A percentile compares a stretch with the other conserved stretches of the same genome.
Evolutionary conservation across 2,329 filamentous ascomycete species (phyloP).

Genomic region (Hymenoscyphus fructigenus): DNA sequence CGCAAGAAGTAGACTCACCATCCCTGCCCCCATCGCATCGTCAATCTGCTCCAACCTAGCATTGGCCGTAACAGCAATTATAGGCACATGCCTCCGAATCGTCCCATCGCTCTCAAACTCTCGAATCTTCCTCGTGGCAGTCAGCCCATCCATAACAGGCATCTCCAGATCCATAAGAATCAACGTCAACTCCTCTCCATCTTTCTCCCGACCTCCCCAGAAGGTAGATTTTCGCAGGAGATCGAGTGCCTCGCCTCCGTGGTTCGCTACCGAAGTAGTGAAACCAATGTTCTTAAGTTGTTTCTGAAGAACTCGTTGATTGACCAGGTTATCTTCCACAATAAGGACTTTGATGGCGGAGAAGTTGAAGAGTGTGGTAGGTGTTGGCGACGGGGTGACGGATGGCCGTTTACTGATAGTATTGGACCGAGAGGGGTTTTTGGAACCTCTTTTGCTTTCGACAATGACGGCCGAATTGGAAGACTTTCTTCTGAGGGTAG

Average conservation of each 20-base stretch:
- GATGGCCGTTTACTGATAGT: constrained; percentile 9
- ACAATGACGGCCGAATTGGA: constrained; percentile 24
- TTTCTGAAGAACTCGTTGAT: constrained; percentile 62
- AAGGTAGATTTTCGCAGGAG: constrained; percentile 55
- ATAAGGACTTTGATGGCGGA: constrained; percentile 53
- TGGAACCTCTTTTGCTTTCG: constrained; percentile 26
- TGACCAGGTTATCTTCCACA: constrained; percentile 68
- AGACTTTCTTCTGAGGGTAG: constrained; percentile 23
- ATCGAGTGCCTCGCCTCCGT: constrained; percentile 62
- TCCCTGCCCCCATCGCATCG: constrained; percentile 69
- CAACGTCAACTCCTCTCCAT: constrained; percentile 58
- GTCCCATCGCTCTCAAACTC: constrained; percentile 62
- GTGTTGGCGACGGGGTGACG: constrained; percentile 8
- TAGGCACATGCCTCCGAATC: constrained; percentile 66
- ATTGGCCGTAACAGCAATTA: constrained; percentile 82
- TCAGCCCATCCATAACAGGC: constrained; percentile 80
- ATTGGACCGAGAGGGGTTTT: constrained; percentile 22
- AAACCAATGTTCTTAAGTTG: constrained; percentile 62
- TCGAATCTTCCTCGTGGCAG: constrained; percentile 68
- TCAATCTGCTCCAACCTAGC: constrained; percentile 72
- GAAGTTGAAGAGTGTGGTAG: constrained; percentile 20
- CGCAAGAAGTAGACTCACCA: constrained; percentile 52
- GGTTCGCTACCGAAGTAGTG: constrained; percentile 61
- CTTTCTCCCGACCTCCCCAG: constrained; percentile 46
- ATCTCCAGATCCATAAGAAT: constrained; percentile 82